Evolutionary conservation across 2,329 filamentous ascomycete species (phyloP), one percentile per base, ranked within the genome.

Genomic region (Diaporthe vaccinii): DNA sequence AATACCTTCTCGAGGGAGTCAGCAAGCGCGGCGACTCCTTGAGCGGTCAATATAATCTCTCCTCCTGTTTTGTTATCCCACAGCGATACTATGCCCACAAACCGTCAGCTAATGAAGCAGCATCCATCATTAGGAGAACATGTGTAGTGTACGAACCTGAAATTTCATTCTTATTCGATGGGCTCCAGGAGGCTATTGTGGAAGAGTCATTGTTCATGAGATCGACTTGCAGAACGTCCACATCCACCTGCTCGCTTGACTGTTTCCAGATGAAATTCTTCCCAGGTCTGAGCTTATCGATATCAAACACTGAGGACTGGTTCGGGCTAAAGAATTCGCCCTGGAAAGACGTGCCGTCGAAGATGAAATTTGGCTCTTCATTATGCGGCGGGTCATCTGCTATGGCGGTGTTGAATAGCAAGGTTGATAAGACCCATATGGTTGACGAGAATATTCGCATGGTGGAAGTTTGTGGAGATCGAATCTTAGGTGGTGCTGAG

Each of bases 391-490:
- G 25, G n/a, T 9, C 31, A 34, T 55, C 17, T 4, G 22, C 53
- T 22, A 20, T 36, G 25, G 8, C 53, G 8, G 2, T 61, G 34
- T 3, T 28, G 34, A n/a, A 53, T 0, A 59, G 14, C 15, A 20
- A 9, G 58, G 9, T 59, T 7, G 17, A 15, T 6, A 65, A 7
- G 51, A 51, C 28, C 58, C 67, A 65, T 51, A 17, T 9, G 9
- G 9, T 25, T 8, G 46, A 15, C 15, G 31, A 36, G 22, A 20
- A 20, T 61, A 61, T 71, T 8, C 73, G 65, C 73, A 74, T 74
- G 55, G 53, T 46, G n/a, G 31, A 34, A 25, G 2, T n/a, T 10
- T 36, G 5, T 25, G 9, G 36, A 1, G 10, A 14, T 69, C 20
- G 17, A 36, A 25, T 22, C n/a, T 57, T 31, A 71, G 17, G 46